Percentiles rank a stretch among this genome's conserved stretches.
Evolutionary conservation across 2,329 filamentous ascomycete genomes (phyloP).

Genomic region (Talaromyces sp.): DNA sequence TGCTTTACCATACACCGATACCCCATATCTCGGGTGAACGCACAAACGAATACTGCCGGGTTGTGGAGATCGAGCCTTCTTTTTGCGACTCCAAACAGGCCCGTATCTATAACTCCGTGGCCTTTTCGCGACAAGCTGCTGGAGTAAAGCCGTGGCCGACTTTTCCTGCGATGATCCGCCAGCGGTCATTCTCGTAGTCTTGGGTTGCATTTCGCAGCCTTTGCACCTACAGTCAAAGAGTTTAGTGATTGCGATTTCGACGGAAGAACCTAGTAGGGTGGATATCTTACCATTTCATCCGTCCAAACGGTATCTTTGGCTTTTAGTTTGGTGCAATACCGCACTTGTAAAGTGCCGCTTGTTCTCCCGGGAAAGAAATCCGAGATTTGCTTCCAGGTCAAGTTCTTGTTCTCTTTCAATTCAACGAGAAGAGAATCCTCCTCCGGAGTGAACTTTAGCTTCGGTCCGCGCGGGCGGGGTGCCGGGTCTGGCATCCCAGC

Average conservation of each 20-base stretch:
- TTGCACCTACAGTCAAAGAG: constrained; percentile 25
- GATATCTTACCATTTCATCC: constrained; percentile 69
- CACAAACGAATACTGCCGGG: background rate
- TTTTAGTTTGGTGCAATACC: constrained; percentile 92
- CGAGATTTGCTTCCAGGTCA: constrained; percentile 97
- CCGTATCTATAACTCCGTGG: constrained; percentile 51
- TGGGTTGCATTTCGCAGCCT: constrained; percentile 34
- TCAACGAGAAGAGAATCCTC: constrained; percentile 85
- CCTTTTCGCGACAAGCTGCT: constrained; percentile 77
- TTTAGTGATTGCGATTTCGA: constrained; percentile 1
- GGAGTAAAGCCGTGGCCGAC: constrained; percentile 87
- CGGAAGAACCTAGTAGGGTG: background rate
- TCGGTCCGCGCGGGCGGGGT: constrained; percentile 74
- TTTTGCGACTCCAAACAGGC: background rate
- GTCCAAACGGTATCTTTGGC: constrained; percentile 92
- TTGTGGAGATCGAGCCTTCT: background rate
- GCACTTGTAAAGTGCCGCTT: constrained; percentile 84
- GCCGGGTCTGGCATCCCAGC: constrained; percentile 83
- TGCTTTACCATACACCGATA: background rate
- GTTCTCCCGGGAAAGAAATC: constrained; percentile 91
- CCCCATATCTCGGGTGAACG: background rate
- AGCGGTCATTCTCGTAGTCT: constrained; percentile 62
- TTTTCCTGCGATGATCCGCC: constrained; percentile 86
- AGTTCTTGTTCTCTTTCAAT: constrained; percentile 87
- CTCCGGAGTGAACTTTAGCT: constrained; percentile 89